Base-by-base conservation (phyloP, 192 early-diverging fungal genomes). In the Podila epigama region DNA sequence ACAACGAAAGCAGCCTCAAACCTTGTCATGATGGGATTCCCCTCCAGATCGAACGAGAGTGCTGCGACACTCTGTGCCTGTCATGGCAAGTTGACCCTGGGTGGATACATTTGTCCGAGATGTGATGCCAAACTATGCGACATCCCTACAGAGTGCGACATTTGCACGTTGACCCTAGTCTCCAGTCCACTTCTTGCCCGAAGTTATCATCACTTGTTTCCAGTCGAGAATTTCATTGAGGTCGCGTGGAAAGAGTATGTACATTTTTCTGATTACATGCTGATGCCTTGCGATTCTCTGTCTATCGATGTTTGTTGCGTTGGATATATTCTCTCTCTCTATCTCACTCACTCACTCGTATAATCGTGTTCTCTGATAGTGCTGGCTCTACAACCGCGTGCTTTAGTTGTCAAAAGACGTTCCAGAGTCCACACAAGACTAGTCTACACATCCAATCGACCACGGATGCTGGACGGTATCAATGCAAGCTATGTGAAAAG, bases 191-290 rank as follows among this genome's bases (percentile, higher is more conserved):
- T 95, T 79, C 70, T 98, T 58, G 95, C 97, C 5, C 70, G 97
- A 51, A 95, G 94, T 39, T 98, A 96, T 75, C 95, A 95, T 56
- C 95, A 98, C 64, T 79, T 98, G 39, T 98, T 98, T 75, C 96
- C 97, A 0, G 92, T 96, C 12, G 89, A 89, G 58, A 95, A 92
- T 37, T 98, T 87, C 81, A 72, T 81, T 18, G 94, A 97, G 66
- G 67, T 92, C 16, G 51, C 85, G 35, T 82, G 73, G 82, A 68
- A 68, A 32, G 66, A 63, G 86, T 85, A 60, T 68, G 84, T 69
- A 15, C 0, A 9, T 37, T 67, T 8, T 44, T 32, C 22, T 25
- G 1, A 20, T 48, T 11, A 5, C 44, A 48, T 48, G 7, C 1
- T 25, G n/a, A n/a, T n/a, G n/a, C n/a, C n/a, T n/a, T n/a, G n/a